A percentile compares a stretch with the other conserved stretches of the same genome.
Conservation (phyloP, 2,329 filamentous ascomycete species). For the Exserohilum turcica region DNA sequence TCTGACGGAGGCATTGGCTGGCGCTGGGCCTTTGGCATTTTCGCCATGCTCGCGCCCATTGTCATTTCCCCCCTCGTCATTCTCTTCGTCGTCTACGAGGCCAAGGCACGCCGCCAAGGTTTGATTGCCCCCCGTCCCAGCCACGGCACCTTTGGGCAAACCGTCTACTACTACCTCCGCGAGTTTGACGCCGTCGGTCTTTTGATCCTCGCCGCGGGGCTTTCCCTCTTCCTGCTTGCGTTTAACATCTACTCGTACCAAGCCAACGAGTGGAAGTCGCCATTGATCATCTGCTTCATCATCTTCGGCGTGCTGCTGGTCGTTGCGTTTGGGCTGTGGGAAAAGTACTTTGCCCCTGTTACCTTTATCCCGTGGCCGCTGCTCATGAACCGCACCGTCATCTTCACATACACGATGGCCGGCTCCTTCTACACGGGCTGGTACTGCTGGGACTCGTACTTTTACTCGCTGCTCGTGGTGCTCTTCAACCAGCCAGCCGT, state of each 20-base stretch:
- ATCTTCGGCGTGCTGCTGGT: conserved; percentile 47
- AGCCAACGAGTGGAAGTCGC: conserved; percentile 42
- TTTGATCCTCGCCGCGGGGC: conserved; percentile 64
- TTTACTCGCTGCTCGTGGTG: conserved; percentile 50
- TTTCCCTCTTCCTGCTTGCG: conserved; percentile 70
- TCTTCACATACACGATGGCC: conserved; percentile 59
- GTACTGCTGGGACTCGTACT: conserved; percentile 51
- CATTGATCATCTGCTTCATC: conserved; percentile 51
- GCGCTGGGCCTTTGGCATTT: conserved; percentile 71
- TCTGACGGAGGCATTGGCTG: conserved; percentile 57
- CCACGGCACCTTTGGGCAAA: conserved; percentile 55
- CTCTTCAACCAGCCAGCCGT: conserved; percentile 43
- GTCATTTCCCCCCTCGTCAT: conserved; percentile 65
- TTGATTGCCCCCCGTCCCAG: conserved; percentile 54
- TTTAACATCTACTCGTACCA: conserved; percentile 60
- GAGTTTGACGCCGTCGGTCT: conserved; percentile 70
- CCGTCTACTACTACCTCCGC: conserved; percentile 59
- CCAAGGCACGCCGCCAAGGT: conserved; percentile 64
- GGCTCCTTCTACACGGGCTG: conserved; percentile 42
- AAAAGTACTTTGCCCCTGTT: conserved; percentile 48
- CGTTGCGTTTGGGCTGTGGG: conserved; percentile 48
- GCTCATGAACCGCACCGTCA: conserved; percentile 57
- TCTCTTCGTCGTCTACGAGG: conserved; percentile 63
- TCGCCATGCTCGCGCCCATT: conserved; percentile 67
- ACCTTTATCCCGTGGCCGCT: conserved; percentile 55